phyloP scores from a whole-genome alignment of 768 basidiomycete genomes.

The Mycena alexandri region DNA sequence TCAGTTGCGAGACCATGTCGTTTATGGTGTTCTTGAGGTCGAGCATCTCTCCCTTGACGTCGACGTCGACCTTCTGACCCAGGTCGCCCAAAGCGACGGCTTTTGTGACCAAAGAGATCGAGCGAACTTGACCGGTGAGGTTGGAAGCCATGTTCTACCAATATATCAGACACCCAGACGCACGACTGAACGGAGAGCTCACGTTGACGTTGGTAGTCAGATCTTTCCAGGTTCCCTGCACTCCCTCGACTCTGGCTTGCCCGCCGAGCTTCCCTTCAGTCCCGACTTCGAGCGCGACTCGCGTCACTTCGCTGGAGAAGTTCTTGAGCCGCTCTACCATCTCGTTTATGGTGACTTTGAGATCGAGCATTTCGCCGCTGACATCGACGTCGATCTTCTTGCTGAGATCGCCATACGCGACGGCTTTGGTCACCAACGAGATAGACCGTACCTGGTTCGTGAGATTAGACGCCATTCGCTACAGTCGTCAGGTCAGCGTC shows the following conservation, averaged over 20 bases:
- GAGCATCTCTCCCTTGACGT: conserved; percentile 90
- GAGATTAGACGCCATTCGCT: conserved; percentile 56
- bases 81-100: conserved; percentile 93
- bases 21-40: conserved; percentile 87
- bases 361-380: conserved; percentile 84
- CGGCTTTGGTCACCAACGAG: conserved; percentile 80
- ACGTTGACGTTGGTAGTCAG: conserved; percentile 77
- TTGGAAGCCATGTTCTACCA: conserved; percentile 84
- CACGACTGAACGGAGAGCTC: conserved; percentile 2
- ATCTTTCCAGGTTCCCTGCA: conserved; percentile 93
- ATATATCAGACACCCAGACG: conserved; percentile 46
- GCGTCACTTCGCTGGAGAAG: conserved; percentile 77
- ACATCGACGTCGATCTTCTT: conserved; percentile 85
- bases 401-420: conserved; percentile 79
- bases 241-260: conserved; percentile 88
- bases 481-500: conserved; percentile 1
- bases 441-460: conserved; percentile 84
- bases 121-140: conserved; percentile 84
- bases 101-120: conserved; percentile 87
- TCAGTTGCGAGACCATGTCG: conserved; percentile 75
- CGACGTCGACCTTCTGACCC: conserved; percentile 93
- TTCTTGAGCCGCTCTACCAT: conserved; percentile 61
- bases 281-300: conserved; percentile 88
- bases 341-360: conserved; percentile 75
- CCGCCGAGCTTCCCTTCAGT: conserved; percentile 91